Base-by-base conservation (phyloP, 2,329 filamentous ascomycete species). In the Thelonectria discophora region DNA sequence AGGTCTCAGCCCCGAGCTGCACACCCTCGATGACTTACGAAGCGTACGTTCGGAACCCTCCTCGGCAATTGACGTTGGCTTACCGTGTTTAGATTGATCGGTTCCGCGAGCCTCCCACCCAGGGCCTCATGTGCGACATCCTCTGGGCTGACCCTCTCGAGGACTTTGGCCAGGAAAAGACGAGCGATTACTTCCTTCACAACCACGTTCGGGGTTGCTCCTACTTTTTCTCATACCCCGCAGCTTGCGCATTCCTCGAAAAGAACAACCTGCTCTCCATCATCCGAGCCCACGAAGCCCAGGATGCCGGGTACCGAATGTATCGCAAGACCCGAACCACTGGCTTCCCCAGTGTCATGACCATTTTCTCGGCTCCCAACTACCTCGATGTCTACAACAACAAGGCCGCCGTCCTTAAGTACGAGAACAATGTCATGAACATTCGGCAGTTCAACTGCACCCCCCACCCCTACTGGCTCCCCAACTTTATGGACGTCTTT, bases 371-470 rank as follows among this genome's bases (percentile, higher is more conserved):
- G 46, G 95, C 95, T 1, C 95, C 95, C 39, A 99, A 99, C 80
- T 99, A 99, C 76, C 88, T 99, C 66, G 95, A 99, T 74, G 94
- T 99, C 39, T 99, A 99, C 82, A 99, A 99, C 88, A 99, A 99
- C 86, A 99, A 99, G 84, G 95, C 95, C 2, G 95, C 95, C 0
- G 95, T 99, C 42, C 84, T 99, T 73, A 99, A 99, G 82, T 99
- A 99, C 77, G 95, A 99, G 82, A 99, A 99, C 80, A 99, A 99
- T 75, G 95, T 99, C 64, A 99, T 99, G 95, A 99, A 99, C 83
- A 99, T 99, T 75, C 88, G 95, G 62, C 95, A 99, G 79, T 99
- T 99, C 83, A 99, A 99, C 84, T 99, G 94, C 86, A 98, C 95
- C 20, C 95, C 95, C 34, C 95, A 99, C 78, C 95, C 95, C 7